Evolutionary conservation across 345 rosid species (phyloP), one percentile per base, ranked within the genome.

Genomic region (Diplotaxis tenuifolia): DNA sequence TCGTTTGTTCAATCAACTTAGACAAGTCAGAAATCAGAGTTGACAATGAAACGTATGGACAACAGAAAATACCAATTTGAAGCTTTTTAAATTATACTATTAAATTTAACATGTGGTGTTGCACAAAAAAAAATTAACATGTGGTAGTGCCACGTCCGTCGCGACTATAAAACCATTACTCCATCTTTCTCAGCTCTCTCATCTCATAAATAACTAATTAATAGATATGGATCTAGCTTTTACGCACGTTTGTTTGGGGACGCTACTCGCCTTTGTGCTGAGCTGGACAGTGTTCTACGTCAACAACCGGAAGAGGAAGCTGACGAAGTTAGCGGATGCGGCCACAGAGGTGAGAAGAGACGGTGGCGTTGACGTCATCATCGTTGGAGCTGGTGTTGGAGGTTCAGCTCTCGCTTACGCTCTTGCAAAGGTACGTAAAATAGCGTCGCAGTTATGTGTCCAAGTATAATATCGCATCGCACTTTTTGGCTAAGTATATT

Each of bases 381-480:
- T 88, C 47, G 93, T 88, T 6, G 93, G 93, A 3, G 92, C 92
- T 29, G 92, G 89, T 18, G 92, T 87, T 9, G 92, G 89, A 15
- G 92, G 92, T 32, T 71, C 88, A 6, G 88, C 93, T 49, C 86
- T 86, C 38, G 88, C 90, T 27, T 78, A 84, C 56, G 74, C 83
- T 29, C 86, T 86, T 40, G 87, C 86, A 70, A 86, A 86, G 84
- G 89, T 86, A 53, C 27, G 58, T 21, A 10, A 53, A 9, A 53
- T 53, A 6, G 6, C 58, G 50, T 45, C 50, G 7, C 50, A 45
- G 20, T 45, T 45, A n/a, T 47, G 10, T 10, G 4, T 47, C 54
- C 21, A 47, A 45, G 7, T n/a, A 45, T 45, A n/a, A 45, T 45
- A 45, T 15, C 50, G 50, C 50, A 3, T 11, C 18, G 18, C 18